Base-by-base conservation (phyloP, 1,139 yeast species). In the Pneumocystis canis region DNA sequence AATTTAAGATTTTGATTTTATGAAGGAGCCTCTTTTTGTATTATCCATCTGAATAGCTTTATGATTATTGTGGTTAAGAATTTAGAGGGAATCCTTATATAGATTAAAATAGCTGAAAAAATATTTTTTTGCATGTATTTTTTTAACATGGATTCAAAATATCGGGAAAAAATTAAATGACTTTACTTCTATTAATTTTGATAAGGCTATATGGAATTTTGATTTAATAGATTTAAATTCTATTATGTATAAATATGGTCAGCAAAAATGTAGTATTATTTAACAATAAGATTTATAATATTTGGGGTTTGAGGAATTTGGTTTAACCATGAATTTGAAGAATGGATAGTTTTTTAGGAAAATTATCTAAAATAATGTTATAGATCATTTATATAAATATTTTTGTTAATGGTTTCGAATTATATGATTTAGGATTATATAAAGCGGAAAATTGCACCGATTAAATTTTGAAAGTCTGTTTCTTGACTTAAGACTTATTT, bases 281-380 rank as follows among this genome's bases (percentile, higher is more conserved):
- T 68, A 79, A 74, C 31, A 85, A 79, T 62, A 95, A 96, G 4
- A 82, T 82, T 0, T 92, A 92, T 73, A 73, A 75, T 63, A 79
- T 92, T 61, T 97, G 97, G 0, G 77, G 79, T 41, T 77, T 80
- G 72, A 97, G 97, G 0, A 75, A 76, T 18, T 77, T 90, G 61
- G 85, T 84, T 0, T 92, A 89, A n/a, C 73, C 90, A 96, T 58
- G 98, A 98, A 14, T 76, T 92, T 35, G 95, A 88, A 74, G 98
- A 98, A 3, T 92, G 96, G 96, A 82, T 84, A 60, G 78, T 89
- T 0, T 0, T 74, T 90, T 66, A 79, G 82, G 65, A 75, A 78
- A 35, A 81, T 89, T 9, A 83, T 89, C 47, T 78, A 80, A 73
- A 76, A 78, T 59, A 92, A 92, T 71, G 82, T 89, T 69, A 78